Evolutionary conservation across 2,329 filamentous ascomycete species (phyloP).

Genomic region (Aureobasidium namibiae): DNA sequence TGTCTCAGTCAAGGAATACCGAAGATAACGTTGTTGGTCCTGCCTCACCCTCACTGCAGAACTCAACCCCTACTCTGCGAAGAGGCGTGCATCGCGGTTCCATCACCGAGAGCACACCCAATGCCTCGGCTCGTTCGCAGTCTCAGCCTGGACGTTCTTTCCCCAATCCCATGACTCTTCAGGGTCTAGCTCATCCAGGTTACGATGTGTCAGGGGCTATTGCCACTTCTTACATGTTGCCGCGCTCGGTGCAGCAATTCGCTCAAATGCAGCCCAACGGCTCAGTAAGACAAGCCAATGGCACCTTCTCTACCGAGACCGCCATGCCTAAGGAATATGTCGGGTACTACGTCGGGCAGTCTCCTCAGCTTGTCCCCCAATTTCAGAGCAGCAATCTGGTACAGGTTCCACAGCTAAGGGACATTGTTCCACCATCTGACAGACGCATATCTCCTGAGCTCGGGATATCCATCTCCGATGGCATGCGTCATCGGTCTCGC

Average conservation of each 20-base stretch:
- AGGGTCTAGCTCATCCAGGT: conserved; percentile 29
- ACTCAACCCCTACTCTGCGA: conserved; percentile 35
- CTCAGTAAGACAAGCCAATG: conserved; percentile 4
- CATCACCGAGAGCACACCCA: conserved; percentile 33
- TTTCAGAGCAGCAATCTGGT: conserved; percentile 17
- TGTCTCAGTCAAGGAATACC: conserved; percentile 30
- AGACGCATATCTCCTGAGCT: conserved; percentile 37
- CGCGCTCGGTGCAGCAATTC: conserved; percentile 21
- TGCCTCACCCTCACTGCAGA: conserved; percentile 39
- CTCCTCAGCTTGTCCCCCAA: conserved; percentile 30
- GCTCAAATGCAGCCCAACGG: conserved; percentile 17
- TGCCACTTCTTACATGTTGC: conserved; percentile 24
- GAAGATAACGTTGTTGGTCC: conserved; percentile 41
- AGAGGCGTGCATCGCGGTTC: conserved; percentile 35
- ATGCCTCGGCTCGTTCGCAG: conserved; percentile 37
- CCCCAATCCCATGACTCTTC: conserved; percentile 31
- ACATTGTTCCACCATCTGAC: conserved; percentile 29
- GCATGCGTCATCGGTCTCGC: conserved; percentile 29
- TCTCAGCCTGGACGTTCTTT: conserved; percentile 41
- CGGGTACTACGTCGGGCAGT: conserved; percentile 41
- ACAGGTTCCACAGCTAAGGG: conserved; percentile 26
- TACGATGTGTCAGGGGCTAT: conserved; percentile 31
- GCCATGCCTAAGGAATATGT: conserved; percentile 42
- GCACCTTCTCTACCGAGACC: conserved; percentile 20
- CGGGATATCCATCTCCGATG: conserved; percentile 25